Percentiles rank a stretch among this genome's conserved stretches.
Conservation (phyloP, 805 yeast genomes). For the Pichia pseudocactophila region DNA sequence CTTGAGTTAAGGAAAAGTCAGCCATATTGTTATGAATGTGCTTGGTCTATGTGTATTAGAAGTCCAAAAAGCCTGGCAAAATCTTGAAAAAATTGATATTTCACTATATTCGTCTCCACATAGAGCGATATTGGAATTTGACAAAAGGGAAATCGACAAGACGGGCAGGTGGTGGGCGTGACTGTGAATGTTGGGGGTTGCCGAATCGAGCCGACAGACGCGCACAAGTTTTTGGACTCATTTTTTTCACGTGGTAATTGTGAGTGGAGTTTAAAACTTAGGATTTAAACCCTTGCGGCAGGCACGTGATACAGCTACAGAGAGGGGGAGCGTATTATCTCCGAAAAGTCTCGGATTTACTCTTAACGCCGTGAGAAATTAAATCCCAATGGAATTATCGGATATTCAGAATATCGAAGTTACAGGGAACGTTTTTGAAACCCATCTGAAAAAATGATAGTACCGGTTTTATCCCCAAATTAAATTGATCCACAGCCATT, state of each 20-base stretch:
- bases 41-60: slow-evolving; percentile 6
- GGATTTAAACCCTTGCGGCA: background rate
- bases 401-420: no score
- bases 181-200: background rate
- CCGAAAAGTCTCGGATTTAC: no score
- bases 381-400: no score
- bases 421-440: no score
- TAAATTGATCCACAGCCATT: no score
- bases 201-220: background rate
- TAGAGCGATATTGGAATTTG: background rate
- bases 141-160: background rate
- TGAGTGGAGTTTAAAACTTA: no score
- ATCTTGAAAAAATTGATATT: background rate
- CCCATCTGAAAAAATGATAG: no score
- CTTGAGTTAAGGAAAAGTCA: slow-evolving; percentile 57
- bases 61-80: background rate
- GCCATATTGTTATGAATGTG: slow-evolving; percentile 24
- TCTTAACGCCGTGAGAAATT: no score
- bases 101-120: background rate
- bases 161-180: background rate
- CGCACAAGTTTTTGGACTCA: background rate
- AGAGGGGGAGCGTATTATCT: no score
- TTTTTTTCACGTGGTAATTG: no score
- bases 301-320: background rate
- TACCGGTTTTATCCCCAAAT: no score